Conservation (phyloP, 140 eudicot genomes). For the Flaveria floridana region DNA sequence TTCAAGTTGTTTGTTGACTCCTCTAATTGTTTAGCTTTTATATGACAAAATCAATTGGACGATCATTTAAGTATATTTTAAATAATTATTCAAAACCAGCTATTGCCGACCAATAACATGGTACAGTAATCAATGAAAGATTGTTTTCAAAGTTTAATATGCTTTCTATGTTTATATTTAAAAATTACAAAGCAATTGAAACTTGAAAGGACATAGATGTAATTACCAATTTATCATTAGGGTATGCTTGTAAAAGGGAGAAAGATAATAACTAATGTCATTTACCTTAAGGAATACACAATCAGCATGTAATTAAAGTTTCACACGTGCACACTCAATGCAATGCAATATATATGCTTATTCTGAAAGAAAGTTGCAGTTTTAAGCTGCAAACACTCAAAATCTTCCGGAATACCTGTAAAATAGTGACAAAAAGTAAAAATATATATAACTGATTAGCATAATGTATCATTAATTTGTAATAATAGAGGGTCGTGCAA, state of each 20-base stretch:
- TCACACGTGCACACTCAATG: slow-evolving; percentile 37
- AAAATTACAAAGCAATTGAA: background rate
- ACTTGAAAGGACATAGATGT: background rate
- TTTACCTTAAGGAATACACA: slow-evolving; percentile 33
- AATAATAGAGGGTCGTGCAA: background rate
- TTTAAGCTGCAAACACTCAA: slow-evolving; percentile 3
- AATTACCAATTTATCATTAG: slow-evolving; percentile 1
- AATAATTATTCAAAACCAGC: slow-evolving; percentile 18
- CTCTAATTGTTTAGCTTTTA: slow-evolving; percentile 28
- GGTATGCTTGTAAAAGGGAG: slow-evolving; percentile 31
- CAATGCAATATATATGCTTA: slow-evolving; percentile 21
- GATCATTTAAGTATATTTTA: slow-evolving; percentile 25
- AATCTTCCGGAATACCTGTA: background rate
- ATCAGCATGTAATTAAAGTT: slow-evolving; percentile 29
- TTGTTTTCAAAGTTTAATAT: slow-evolving; percentile 25
- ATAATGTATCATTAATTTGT: background rate
- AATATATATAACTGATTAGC: background rate
- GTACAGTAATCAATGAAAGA: slow-evolving; percentile 37
- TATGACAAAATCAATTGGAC: slow-evolving; percentile 25
- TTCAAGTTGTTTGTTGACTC: slow-evolving; percentile 39
- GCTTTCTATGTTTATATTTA: slow-evolving; percentile 12
- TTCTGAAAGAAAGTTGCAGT: background rate
- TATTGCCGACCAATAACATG: slow-evolving; percentile 48
- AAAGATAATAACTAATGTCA: slow-evolving; percentile 19
- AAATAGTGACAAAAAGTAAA: background rate